A percentile compares a stretch with the other conserved stretches of the same genome.
These are phyloP conservation scores for Boletellus deceptivus DNA, from an alignment of 1,284 basidiomycete genomes.

Conservation along the genomic window DNA sequence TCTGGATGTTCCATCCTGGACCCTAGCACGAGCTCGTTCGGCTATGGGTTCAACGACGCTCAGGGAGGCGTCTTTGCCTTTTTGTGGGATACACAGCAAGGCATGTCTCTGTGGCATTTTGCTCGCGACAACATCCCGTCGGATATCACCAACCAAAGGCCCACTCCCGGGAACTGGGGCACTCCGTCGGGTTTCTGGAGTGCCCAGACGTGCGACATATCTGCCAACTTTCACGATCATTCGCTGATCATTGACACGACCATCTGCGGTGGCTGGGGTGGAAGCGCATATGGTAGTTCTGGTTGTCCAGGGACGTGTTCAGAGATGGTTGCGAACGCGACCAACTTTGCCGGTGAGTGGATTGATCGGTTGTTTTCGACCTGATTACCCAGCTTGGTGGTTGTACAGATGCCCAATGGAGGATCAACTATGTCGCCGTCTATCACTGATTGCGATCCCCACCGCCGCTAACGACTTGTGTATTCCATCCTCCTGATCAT, in stretches of 20 bases:
- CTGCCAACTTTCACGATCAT: slow-evolving; percentile 71
- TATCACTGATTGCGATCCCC: slow-evolving; percentile 20
- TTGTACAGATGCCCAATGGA: slow-evolving; percentile 53
- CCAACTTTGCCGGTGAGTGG: slow-evolving; percentile 57
- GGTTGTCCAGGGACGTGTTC: slow-evolving; percentile 73
- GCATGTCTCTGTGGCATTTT: slow-evolving; percentile 82
- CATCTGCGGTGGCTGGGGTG: slow-evolving; percentile 62
- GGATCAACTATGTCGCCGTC: slow-evolving; percentile 50
- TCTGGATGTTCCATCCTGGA: slow-evolving; percentile 52
- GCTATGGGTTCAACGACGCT: slow-evolving; percentile 62
- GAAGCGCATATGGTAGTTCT: slow-evolving; percentile 47
- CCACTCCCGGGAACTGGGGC: slow-evolving; percentile 68
- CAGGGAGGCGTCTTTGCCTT: slow-evolving; percentile 79
- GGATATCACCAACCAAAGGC: slow-evolving; percentile 60
- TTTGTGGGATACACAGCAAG: slow-evolving; percentile 56
- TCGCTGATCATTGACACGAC: slow-evolving; percentile 67
- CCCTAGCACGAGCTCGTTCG: slow-evolving; percentile 50
- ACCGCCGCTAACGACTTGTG: too few relatives aligned
- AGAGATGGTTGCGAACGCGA: slow-evolving; percentile 59
- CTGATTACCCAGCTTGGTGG: slow-evolving; percentile 4
- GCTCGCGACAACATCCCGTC: slow-evolving; percentile 60
- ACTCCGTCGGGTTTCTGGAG: slow-evolving; percentile 66
- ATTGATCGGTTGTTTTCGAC: neutral
- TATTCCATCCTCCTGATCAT: too few relatives aligned
- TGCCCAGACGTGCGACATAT: slow-evolving; percentile 59